phyloP scores from a whole-genome alignment of 768 basidiomycete genomes.

The Suillus cothurnatus region DNA sequence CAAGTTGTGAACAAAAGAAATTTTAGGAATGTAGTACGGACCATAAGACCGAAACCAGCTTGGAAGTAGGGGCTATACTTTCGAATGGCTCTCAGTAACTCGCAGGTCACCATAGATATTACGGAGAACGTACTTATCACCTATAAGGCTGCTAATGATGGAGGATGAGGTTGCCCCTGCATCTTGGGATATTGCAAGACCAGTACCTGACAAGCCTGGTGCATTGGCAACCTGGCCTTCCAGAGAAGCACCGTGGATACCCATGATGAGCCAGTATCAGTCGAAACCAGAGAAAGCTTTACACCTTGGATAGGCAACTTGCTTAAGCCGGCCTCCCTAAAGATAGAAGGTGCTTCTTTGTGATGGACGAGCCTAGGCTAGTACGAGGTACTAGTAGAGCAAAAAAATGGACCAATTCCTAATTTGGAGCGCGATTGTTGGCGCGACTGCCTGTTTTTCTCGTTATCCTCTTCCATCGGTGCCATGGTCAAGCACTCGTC shows the following conservation, averaged over 20 bases:
- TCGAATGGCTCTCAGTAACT: conserved; percentile 26
- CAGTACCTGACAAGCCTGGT: not conserved
- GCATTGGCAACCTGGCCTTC: not conserved
- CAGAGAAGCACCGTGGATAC: not conserved
- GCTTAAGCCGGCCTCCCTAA: not conserved
- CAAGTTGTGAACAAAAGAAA: not conserved
- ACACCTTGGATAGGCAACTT: not conserved
- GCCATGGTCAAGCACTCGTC: conserved; percentile 40
- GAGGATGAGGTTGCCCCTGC: conserved; percentile 23
- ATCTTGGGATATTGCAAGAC: conserved; percentile 13
- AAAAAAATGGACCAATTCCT: conserved; percentile 10
- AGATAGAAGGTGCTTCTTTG: not conserved
- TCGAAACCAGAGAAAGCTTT: not conserved
- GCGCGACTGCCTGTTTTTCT: conserved; percentile 25
- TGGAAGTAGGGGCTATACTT: conserved; percentile 92
- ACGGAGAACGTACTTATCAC: conserved; percentile 62
- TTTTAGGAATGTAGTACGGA: conserved; percentile 32
- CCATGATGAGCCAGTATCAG: not conserved
- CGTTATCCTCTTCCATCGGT: conserved; percentile 9
- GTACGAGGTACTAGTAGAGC: too few species aligned
- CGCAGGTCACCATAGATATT: conserved; percentile 3
- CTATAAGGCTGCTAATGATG: conserved; percentile 44
- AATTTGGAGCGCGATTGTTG: conserved; percentile 28
- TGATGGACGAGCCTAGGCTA: not conserved
- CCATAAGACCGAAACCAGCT: conserved; percentile 98